Evolutionary conservation across 2,329 filamentous ascomycete genomes (phyloP), one percentile per base, ranked within the genome.

Genomic region (Fusarium proliferatum): DNA sequence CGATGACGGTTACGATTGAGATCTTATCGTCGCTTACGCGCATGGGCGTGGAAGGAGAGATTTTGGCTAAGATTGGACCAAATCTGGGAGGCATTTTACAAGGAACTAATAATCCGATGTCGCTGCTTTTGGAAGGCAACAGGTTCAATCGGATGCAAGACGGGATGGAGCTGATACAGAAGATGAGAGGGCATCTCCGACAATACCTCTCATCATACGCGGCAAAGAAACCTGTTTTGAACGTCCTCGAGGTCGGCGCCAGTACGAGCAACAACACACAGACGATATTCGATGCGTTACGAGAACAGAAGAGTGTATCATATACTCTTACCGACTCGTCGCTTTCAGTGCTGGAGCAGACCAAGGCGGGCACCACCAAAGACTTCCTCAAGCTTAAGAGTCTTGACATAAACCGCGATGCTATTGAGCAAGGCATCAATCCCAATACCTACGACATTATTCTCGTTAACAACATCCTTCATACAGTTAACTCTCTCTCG

Each of bases 1-100:
- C 71, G 2, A 74, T 64, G 58, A 71, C 53, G 1, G 59, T 51
- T 7, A 71, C 19, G 23, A 63, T 74, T 28, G 71, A 73, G 38
- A 71, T 74, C 0, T 19, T 73, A 2, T 64, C 71, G 2, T 73
- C 71, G 3, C 63, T 73, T 3, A 28, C 8, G 10, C 34, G 59
- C 2, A 38, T 73, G 30, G 55, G 71, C 1, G 15, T 52, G 6
- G 71, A 64, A 9, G 71, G 71, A 0, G 71, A 61, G 42, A 34
- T 72, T 5, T 48, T 74, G n/a, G 53, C 58, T 2, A 58, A 46
- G 6, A 59, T 73, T n/a, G 71, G 71, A 2, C 71, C 71, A 0
- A 64, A 72, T 5, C 13, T 73, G 4, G 60, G 52, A 5, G 39
- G 11, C 0, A 74, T 74, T 4, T 19, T 73, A 0, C 39, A 67